Evolutionary conservation across 306 rosid genomes (phyloP).

Genomic region (Pyrus pyrifolia): DNA sequence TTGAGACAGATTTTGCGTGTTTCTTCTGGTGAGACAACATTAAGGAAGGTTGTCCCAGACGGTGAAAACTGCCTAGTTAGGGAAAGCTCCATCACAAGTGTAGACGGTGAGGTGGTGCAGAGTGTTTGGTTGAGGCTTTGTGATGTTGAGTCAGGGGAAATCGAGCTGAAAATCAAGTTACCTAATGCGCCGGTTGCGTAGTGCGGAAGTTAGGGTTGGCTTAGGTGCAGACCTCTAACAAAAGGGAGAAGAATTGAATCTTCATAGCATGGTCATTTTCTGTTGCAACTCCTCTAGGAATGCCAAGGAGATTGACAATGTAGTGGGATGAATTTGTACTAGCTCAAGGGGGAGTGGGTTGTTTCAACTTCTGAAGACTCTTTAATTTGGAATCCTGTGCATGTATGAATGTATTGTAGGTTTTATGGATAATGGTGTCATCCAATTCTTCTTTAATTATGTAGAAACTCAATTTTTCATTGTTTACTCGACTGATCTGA

Average conservation of each 20-base stretch:
- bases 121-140: constrained; percentile 88
- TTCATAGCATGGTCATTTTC: constrained; percentile 14
- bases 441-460: background rate
- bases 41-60: constrained; percentile 78
- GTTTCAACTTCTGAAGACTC: background rate
- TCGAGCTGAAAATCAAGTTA: constrained; percentile 71
- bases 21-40: constrained; percentile 55
- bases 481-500: background rate
- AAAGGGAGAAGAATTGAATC: constrained; percentile 24
- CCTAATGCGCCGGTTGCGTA: constrained; percentile 31
- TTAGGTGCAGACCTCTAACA: constrained; percentile 25
- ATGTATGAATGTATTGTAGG: background rate
- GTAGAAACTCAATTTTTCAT: background rate
- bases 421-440: background rate
- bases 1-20: constrained; percentile 55
- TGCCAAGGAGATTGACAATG: background rate
- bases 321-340: background rate
- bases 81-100: constrained; percentile 70
- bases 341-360: background rate
- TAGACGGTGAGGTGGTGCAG: constrained; percentile 72
- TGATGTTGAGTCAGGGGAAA: constrained; percentile 81
- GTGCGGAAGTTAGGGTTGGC: constrained; percentile 16
- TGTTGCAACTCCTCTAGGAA: constrained; percentile 10
- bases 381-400: background rate
- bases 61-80: constrained; percentile 69